These are phyloP conservation scores for Ogataea populi-albae DNA, from an alignment of 805 yeast species.

Conservation along the genomic window DNA sequence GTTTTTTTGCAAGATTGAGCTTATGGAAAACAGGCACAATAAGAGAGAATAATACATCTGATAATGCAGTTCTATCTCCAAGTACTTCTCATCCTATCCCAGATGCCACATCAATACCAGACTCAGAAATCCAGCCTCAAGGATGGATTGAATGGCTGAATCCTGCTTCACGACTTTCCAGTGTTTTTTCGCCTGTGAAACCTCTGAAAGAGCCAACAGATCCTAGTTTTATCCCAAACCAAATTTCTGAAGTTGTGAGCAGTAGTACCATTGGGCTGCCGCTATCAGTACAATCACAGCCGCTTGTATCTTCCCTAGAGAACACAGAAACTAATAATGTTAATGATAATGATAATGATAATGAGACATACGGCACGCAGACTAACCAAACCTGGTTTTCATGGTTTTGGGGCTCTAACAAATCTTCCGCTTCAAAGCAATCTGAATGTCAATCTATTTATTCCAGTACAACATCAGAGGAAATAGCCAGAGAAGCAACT, in stretches of 20 bases:
- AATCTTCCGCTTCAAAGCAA: background rate
- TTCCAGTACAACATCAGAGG: slow-evolving; percentile 19
- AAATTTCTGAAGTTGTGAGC: slow-evolving; percentile 10
- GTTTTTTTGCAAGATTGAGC: slow-evolving; percentile 5
- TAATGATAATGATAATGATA: too few species aligned
- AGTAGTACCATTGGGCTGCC: slow-evolving; percentile 5
- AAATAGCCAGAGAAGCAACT: slow-evolving; percentile 23
- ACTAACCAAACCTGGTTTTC: slow-evolving; percentile 13
- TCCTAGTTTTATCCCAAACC: too few species aligned
- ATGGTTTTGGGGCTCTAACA: slow-evolving; percentile 17
- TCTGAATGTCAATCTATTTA: slow-evolving; percentile 13
- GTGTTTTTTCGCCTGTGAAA: background rate
- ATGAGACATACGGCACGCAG: background rate
- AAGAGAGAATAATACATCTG: background rate
- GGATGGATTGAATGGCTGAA: slow-evolving; percentile 15
- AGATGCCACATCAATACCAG: too few species aligned
- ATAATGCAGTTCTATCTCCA: too few species aligned
- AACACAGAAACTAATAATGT: too few species aligned
- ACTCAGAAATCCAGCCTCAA: background rate
- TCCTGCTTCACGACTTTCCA: slow-evolving; percentile 3
- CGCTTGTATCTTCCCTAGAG: slow-evolving; percentile 1
- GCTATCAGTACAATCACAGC: background rate
- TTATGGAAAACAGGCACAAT: slow-evolving; percentile 1
- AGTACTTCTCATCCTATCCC: too few species aligned
- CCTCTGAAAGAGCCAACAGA: too few species aligned